A percentile compares a stretch with the other conserved stretches of the same genome.
Evolutionary conservation across 2,329 filamentous ascomycete species (phyloP).

Genomic region (Chaetomium sp.): DNA sequence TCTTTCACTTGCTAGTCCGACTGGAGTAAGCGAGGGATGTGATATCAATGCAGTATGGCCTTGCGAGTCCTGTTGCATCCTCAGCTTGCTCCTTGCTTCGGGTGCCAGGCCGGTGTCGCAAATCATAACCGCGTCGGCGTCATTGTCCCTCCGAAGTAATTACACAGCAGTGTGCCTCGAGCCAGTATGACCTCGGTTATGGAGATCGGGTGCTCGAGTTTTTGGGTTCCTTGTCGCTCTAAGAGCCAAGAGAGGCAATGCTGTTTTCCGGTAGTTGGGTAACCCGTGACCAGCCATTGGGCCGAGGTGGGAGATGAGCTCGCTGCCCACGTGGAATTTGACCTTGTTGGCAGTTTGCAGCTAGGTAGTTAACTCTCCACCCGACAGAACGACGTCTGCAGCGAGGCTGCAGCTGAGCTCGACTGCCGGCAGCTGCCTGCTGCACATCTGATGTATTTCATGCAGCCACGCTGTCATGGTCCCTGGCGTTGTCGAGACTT

Average conservation of each 20-base stretch:
- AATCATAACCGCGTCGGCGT: not conserved
- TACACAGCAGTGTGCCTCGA: not conserved
- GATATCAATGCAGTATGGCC: constrained; percentile 27
- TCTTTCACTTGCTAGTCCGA: constrained; percentile 8
- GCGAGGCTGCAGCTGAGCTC: not conserved
- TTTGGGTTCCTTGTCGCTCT: not conserved
- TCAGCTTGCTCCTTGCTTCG: not conserved
- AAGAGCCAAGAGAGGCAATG: not conserved
- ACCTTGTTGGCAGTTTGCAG: not conserved
- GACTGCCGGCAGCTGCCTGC: constrained; percentile 16
- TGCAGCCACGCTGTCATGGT: constrained; percentile 14
- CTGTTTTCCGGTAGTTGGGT: not conserved
- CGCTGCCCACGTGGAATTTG: not conserved
- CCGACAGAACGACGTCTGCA: not conserved
- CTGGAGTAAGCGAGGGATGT: constrained; percentile 24
- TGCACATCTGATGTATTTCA: not conserved
- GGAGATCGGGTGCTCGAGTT: not conserved
- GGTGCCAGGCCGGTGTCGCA: constrained; percentile 19
- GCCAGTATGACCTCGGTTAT: not conserved
- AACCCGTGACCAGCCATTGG: not conserved
- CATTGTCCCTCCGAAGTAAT: not conserved
- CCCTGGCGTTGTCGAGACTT: not conserved
- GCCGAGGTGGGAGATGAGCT: not conserved
- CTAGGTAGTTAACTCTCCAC: too few relatives aligned
- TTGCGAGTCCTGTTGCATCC: constrained; percentile 12